Evolutionary conservation across 2,329 filamentous ascomycete genomes (phyloP).

Genomic region (Clonostachys byssicola): DNA sequence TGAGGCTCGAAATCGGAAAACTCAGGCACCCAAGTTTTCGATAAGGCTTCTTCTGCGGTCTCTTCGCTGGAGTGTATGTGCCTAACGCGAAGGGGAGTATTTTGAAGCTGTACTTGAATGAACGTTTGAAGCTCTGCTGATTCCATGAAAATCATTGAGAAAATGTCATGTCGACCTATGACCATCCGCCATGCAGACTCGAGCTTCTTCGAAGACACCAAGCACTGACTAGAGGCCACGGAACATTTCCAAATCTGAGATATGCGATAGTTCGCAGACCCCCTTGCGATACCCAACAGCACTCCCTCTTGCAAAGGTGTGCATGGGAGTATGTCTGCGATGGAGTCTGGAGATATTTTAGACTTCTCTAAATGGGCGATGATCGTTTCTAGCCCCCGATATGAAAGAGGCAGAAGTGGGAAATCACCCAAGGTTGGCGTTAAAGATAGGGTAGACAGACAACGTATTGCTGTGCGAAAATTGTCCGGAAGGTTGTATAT

Average conservation of each 20-base stretch:
- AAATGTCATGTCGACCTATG: not conserved
- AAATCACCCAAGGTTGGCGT: slow-evolving; percentile 36
- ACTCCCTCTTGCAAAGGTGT: not conserved
- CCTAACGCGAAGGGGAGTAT: not conserved
- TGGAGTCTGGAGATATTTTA: not conserved
- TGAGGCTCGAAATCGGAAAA: not conserved
- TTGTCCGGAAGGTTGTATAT: not conserved
- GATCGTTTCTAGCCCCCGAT: slow-evolving; percentile 31
- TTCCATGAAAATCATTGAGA: not conserved
- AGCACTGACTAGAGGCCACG: not conserved
- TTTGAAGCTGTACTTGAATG: not conserved
- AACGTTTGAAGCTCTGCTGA: not conserved
- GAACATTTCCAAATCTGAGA: not conserved
- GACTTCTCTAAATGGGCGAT: not conserved
- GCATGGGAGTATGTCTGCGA: not conserved
- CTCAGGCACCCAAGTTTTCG: not conserved
- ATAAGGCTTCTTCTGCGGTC: not conserved
- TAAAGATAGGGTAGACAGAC: slow-evolving; percentile 25
- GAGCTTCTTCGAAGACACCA: not conserved
- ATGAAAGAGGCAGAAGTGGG: slow-evolving; percentile 32
- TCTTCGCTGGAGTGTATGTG: not conserved
- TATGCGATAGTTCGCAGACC: not conserved
- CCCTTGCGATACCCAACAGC: not conserved
- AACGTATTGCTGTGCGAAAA: not conserved
- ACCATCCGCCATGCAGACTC: not conserved